Percentiles rank a stretch among this genome's conserved stretches.
Conservation (phyloP, 2,329 filamentous ascomycete genomes). For the Emydomyces testavorans region DNA sequence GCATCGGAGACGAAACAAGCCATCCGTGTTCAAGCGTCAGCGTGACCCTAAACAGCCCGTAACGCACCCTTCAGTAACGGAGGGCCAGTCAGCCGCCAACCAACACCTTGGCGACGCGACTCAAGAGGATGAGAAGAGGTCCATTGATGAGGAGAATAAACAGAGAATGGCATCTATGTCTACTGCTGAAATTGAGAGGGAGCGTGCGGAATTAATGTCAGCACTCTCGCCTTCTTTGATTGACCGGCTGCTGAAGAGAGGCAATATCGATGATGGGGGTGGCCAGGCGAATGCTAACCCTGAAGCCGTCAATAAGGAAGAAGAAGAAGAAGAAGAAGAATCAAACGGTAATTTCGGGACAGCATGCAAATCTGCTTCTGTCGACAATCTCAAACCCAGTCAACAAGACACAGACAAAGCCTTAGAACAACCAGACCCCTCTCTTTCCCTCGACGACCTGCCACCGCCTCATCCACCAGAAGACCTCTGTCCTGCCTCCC, state of each 20-base stretch:
- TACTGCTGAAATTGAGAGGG: slow-evolving; percentile 64
- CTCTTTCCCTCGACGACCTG: slow-evolving; percentile 24
- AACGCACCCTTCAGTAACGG: slow-evolving; percentile 17
- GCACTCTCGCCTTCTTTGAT: slow-evolving; percentile 64
- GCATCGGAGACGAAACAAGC: slow-evolving; percentile 62
- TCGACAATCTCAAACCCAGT: slow-evolving; percentile 11
- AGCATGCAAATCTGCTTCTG: slow-evolving; percentile 24
- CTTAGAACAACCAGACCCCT: slow-evolving; percentile 11
- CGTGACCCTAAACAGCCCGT: slow-evolving; percentile 27
- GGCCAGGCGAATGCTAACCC: not conserved
- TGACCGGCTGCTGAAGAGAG: slow-evolving; percentile 61
- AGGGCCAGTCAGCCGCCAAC: slow-evolving; percentile 10
- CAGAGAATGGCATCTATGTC: slow-evolving; percentile 67
- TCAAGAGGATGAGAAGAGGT: slow-evolving; percentile 50
- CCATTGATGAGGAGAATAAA: slow-evolving; percentile 75
- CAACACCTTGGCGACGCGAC: slow-evolving; percentile 15
- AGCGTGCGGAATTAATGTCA: slow-evolving; percentile 68
- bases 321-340: not conserved
- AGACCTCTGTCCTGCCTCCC: slow-evolving; percentile 33
- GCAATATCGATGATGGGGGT: slow-evolving; percentile 56
- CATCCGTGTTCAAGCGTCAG: slow-evolving; percentile 71
- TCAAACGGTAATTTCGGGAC: not conserved
- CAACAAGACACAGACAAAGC: slow-evolving; percentile 12
- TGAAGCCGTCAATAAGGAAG: not conserved
- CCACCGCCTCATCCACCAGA: slow-evolving; percentile 27